These are phyloP conservation scores for Eimeria maxima DNA, from an alignment of 169 alveolate genomes.

Conservation along the genomic window DNA sequence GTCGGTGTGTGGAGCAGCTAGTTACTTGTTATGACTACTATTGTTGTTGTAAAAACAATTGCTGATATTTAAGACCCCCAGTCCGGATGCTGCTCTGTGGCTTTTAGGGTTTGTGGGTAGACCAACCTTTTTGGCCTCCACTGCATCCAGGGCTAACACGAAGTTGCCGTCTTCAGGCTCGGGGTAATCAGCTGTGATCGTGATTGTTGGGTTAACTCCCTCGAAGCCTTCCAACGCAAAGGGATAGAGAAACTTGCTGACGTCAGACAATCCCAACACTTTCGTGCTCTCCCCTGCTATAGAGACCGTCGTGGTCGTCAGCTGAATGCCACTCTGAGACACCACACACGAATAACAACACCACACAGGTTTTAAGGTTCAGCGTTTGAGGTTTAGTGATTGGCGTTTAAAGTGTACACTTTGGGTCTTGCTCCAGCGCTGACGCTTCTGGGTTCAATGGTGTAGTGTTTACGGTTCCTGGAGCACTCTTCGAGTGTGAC, in stretches of 20 bases:
- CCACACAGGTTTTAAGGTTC: background rate
- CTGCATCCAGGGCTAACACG: background rate
- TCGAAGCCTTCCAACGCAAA: background rate
- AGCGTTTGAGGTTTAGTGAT: background rate
- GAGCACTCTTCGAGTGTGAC: background rate
- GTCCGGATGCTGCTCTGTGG: too few relatives aligned
- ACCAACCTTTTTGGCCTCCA: background rate
- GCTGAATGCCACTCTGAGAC: conserved; percentile 10
- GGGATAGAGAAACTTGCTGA: background rate
- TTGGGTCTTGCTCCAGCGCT: background rate
- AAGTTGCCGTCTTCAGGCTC: background rate
- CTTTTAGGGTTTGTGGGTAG: too few relatives aligned
- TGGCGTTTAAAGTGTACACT: background rate
- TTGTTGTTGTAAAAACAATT: too few relatives aligned
- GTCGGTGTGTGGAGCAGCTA: too few relatives aligned
- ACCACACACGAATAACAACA: background rate
- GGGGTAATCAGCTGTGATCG: conserved; percentile 6
- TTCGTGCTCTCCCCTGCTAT: background rate
- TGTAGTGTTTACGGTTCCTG: background rate
- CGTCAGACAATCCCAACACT: conserved; percentile 1
- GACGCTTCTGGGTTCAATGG: background rate
- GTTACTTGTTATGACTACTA: too few relatives aligned
- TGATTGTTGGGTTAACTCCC: background rate
- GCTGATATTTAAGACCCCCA: too few relatives aligned
- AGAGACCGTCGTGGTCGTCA: background rate